Conservation (phyloP, 2,329 filamentous ascomycete genomes). For the Lecanicillium sp. region DNA sequence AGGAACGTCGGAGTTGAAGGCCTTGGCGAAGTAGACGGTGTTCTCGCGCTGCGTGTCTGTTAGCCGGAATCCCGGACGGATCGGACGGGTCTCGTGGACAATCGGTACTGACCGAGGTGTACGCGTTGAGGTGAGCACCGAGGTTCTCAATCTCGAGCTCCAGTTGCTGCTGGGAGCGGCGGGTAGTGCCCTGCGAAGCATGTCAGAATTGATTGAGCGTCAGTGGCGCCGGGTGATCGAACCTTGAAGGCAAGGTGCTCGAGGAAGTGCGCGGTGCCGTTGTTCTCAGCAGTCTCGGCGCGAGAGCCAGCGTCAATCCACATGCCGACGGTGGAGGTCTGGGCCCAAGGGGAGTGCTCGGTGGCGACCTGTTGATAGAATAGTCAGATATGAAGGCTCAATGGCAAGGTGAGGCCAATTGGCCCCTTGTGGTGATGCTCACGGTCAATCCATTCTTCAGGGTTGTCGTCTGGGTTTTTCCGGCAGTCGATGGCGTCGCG, state of each 20-base stretch:
- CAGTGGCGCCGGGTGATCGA: slow-evolving; percentile 26
- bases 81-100: slow-evolving; percentile 20
- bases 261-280: slow-evolving; percentile 98
- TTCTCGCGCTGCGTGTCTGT: slow-evolving; percentile 71
- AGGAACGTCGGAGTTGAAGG: slow-evolving; percentile 96
- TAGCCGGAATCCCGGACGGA: slow-evolving; percentile 21
- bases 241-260: slow-evolving; percentile 99
- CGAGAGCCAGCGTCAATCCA: slow-evolving; percentile 99
- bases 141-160: slow-evolving; percentile 99
- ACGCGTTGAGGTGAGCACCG: slow-evolving; percentile 98
- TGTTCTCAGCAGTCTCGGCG: slow-evolving; percentile 96
- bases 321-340: slow-evolving; percentile 96
- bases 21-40: slow-evolving; percentile 99
- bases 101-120: slow-evolving; percentile 77
- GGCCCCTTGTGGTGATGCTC: slow-evolving; percentile 31
- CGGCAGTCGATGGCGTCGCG: slow-evolving; percentile 73
- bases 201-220: slow-evolving; percentile 3
- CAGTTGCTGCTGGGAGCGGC: slow-evolving; percentile 91
- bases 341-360: slow-evolving; percentile 95
- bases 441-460: slow-evolving; percentile 97
- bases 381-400: slow-evolving; percentile 23
- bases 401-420: slow-evolving; percentile 31
- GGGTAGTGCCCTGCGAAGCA: slow-evolving; percentile 69
- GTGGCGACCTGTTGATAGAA: slow-evolving; percentile 70
- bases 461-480: slow-evolving; percentile 92